Conservation (phyloP, 2,329 filamentous ascomycete genomes). For the Didymella lethalis region DNA sequence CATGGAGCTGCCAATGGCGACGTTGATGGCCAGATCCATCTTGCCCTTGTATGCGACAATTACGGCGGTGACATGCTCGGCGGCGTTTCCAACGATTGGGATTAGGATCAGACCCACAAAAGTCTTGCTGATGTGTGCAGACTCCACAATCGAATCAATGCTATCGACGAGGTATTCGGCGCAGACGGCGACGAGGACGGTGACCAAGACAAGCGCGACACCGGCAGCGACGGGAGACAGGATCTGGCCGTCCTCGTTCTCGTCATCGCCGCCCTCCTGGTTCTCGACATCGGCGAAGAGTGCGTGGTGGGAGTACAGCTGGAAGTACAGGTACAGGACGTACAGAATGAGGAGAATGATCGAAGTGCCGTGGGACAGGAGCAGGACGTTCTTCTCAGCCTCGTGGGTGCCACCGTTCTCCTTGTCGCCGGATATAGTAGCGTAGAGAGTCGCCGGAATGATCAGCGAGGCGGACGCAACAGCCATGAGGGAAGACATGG, state of each 20-base stretch:
- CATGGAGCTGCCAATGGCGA: constrained; percentile 63
- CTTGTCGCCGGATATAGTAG: constrained; percentile 54
- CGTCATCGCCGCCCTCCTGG: constrained; percentile 42
- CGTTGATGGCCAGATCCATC: constrained; percentile 65
- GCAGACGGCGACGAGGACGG: constrained; percentile 59
- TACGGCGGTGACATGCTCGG: constrained; percentile 64
- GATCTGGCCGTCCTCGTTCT: constrained; percentile 50
- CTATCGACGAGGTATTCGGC: constrained; percentile 63
- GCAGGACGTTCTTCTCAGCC: constrained; percentile 57
- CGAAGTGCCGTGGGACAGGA: constrained; percentile 62
- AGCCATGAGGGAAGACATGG: constrained; percentile 70
- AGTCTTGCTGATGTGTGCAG: constrained; percentile 61
- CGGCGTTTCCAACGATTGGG: constrained; percentile 65
- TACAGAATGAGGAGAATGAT: constrained; percentile 63
- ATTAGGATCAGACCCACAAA: constrained; percentile 66
- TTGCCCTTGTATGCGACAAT: constrained; percentile 65
- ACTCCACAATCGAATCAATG: constrained; percentile 62
- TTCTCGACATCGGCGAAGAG: constrained; percentile 56
- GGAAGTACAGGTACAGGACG: constrained; percentile 63
- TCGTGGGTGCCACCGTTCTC: constrained; percentile 44
- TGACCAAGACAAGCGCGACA: constrained; percentile 58
- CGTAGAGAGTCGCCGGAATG: constrained; percentile 62
- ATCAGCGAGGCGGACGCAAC: constrained; percentile 63
- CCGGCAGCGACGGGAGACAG: constrained; percentile 56
- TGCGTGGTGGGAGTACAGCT: constrained; percentile 59